Conservation (phyloP, 2,329 filamentous ascomycete genomes). For the Hortaea sp. region DNA sequence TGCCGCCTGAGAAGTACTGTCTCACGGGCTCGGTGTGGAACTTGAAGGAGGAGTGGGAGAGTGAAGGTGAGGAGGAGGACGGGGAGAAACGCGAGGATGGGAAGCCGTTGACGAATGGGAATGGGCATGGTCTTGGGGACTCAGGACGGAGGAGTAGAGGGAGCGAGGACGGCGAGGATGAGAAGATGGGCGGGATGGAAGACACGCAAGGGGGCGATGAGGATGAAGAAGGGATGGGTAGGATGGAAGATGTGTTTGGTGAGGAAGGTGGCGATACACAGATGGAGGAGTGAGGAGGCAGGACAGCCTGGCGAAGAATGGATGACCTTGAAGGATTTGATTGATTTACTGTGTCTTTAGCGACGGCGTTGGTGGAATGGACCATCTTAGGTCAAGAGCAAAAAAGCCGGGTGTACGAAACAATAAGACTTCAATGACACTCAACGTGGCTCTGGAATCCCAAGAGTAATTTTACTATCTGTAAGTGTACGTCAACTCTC, state of each 20-base stretch:
- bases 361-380: neutral
- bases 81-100: slow-evolving; percentile 42
- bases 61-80: slow-evolving; percentile 37
- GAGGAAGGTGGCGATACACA: slow-evolving; percentile 4
- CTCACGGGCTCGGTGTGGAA: slow-evolving; percentile 48
- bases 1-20: slow-evolving; percentile 54
- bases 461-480: too few species aligned
- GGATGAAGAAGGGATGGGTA: slow-evolving; percentile 26
- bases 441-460: too few species aligned
- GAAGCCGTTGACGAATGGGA: slow-evolving; percentile 14
- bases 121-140: slow-evolving; percentile 23
- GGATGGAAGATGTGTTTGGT: slow-evolving; percentile 37
- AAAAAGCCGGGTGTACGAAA: too few species aligned
- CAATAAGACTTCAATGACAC: too few species aligned
- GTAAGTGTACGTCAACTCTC: too few species aligned
- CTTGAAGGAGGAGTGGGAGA: slow-evolving; percentile 49
- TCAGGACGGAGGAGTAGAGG: slow-evolving; percentile 20
- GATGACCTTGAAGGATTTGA: too few species aligned
- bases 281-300: neutral
- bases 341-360: neutral
- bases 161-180: slow-evolving; percentile 23
- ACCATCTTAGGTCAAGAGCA: too few species aligned
- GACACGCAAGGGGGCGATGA: slow-evolving; percentile 24
- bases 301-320: neutral
- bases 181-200: slow-evolving; percentile 34